Evolutionary conservation across 768 basidiomycete species (phyloP).

Genomic region (Omphalotus guepiniiformis): DNA sequence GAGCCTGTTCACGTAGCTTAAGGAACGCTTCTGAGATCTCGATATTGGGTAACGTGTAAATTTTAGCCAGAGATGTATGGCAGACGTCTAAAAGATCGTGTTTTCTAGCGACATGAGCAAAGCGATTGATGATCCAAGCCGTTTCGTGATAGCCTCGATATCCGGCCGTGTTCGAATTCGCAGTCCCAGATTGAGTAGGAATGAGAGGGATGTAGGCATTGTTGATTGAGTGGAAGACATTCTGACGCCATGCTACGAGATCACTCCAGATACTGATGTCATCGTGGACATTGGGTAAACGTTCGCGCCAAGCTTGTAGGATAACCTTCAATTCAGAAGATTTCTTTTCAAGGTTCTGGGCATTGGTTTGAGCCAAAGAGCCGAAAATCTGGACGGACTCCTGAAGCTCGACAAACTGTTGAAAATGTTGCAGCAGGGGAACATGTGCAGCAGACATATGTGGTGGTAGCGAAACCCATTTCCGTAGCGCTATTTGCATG

Average conservation of each 20-base stretch:
- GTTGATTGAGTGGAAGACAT: slow-evolving; percentile 96
- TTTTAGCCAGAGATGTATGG: slow-evolving; percentile 90
- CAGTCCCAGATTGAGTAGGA: slow-evolving; percentile 27
- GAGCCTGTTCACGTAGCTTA: slow-evolving; percentile 96
- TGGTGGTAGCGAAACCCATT: slow-evolving; percentile 89
- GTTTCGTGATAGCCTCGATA: slow-evolving; percentile 98
- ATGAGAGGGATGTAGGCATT: slow-evolving; percentile 94
- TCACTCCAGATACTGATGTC: slow-evolving; percentile 99
- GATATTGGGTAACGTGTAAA: slow-evolving; percentile 98
- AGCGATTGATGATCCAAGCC: slow-evolving; percentile 99
- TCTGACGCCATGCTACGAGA: slow-evolving; percentile 98
- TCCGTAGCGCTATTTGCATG: slow-evolving; percentile 92
- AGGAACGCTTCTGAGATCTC: slow-evolving; percentile 99
- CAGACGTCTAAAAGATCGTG: slow-evolving; percentile 96
- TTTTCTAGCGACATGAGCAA: slow-evolving; percentile 97
- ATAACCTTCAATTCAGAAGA: slow-evolving; percentile 95
- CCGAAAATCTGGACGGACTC: slow-evolving; percentile 95
- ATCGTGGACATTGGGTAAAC: slow-evolving; percentile 91
- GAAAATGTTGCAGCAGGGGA: slow-evolving; percentile 94
- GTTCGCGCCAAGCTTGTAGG: slow-evolving; percentile 94
- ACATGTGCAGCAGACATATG: slow-evolving; percentile 90
- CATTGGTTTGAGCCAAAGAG: slow-evolving; percentile 80
- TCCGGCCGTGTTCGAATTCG: slow-evolving; percentile 75
- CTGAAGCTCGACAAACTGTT: slow-evolving; percentile 96
- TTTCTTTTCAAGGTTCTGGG: slow-evolving; percentile 88